Conservation (phyloP, 2,329 filamentous ascomycete species). For the Xylariaceae sp. region DNA sequence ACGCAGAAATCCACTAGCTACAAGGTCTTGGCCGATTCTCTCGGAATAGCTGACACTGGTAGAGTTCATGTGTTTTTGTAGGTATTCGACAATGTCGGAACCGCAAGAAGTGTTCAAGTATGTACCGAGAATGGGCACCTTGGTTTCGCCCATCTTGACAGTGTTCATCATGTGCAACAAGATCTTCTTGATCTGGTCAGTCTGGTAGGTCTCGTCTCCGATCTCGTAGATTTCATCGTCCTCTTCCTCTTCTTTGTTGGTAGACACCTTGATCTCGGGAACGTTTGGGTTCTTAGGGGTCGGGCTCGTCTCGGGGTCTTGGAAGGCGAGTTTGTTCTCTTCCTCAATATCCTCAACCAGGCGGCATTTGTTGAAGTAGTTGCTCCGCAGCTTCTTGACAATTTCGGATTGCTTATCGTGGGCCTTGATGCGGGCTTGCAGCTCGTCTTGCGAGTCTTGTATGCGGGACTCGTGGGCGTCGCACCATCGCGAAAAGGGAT, state of each 20-base stretch:
- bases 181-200: conserved; percentile 88
- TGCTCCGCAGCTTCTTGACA: conserved; percentile 88
- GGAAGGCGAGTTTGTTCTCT: conserved; percentile 97
- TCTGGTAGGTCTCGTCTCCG: conserved; percentile 80
- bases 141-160: conserved; percentile 84
- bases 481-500: conserved; percentile 93
- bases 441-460: conserved; percentile 90
- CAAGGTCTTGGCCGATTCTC: conserved; percentile 89
- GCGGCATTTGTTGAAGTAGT: conserved; percentile 98
- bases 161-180: conserved; percentile 79
- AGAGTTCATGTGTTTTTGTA: conserved; percentile 82
- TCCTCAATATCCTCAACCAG: conserved; percentile 95
- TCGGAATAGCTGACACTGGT: conserved; percentile 87
- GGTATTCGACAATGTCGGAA: conserved; percentile 91
- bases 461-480: conserved; percentile 89
- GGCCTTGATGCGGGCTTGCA: conserved; percentile 84
- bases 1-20: conserved; percentile 79
- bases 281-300: conserved; percentile 49
- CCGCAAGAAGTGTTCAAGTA: conserved; percentile 92
- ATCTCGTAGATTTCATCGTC: conserved; percentile 85
- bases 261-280: conserved; percentile 84
- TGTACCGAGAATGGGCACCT: conserved; percentile 90
- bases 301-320: conserved; percentile 73
- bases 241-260: conserved; percentile 57
- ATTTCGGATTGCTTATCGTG: conserved; percentile 88